Percentiles rank a stretch among this genome's conserved stretches.
Evolutionary conservation across 495 filamentous ascomycete species (phyloP).

Genomic region (Chaetomium cochliodes): DNA sequence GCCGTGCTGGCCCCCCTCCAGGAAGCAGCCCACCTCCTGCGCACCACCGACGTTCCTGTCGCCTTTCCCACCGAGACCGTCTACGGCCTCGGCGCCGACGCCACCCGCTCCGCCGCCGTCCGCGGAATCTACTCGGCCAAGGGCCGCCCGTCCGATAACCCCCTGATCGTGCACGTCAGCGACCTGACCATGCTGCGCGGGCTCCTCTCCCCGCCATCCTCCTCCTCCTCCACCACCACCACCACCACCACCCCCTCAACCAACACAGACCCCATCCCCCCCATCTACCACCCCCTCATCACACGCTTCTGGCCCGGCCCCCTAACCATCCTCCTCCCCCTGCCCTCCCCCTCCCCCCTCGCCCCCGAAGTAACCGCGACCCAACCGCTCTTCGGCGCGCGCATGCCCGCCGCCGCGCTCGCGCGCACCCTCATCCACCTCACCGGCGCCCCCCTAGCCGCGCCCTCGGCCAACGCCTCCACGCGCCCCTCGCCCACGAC

Average conservation of each 20-base stretch:
- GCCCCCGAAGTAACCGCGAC: conserved; percentile 86
- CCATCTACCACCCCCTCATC: conserved; percentile 80
- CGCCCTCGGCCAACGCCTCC: conserved; percentile 90
- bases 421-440: conserved; percentile 81
- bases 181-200: conserved; percentile 74
- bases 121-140: conserved; percentile 88
- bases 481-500: conserved; percentile 89
- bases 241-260: background rate
- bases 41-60: conserved; percentile 66
- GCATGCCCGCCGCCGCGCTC: conserved; percentile 82
- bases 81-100: conserved; percentile 94
- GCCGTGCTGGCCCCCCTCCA: conserved; percentile 34
- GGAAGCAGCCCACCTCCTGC: conserved; percentile 61
- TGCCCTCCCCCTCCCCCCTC: conserved; percentile 66
- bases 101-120: conserved; percentile 71
- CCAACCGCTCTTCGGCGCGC: conserved; percentile 79
- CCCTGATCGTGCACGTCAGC: conserved; percentile 87
- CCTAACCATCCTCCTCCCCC: conserved; percentile 84
- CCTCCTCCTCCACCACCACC: conserved; percentile 2
- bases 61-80: conserved; percentile 98
- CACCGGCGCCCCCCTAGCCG: conserved; percentile 77
- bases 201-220: conserved; percentile 53
- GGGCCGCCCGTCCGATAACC: conserved; percentile 87
- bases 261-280: conserved; percentile 58
- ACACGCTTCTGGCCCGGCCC: conserved; percentile 90